phyloP scores from a whole-genome alignment of 2,329 filamentous ascomycete genomes.

The Pseudocercospora musae region DNA sequence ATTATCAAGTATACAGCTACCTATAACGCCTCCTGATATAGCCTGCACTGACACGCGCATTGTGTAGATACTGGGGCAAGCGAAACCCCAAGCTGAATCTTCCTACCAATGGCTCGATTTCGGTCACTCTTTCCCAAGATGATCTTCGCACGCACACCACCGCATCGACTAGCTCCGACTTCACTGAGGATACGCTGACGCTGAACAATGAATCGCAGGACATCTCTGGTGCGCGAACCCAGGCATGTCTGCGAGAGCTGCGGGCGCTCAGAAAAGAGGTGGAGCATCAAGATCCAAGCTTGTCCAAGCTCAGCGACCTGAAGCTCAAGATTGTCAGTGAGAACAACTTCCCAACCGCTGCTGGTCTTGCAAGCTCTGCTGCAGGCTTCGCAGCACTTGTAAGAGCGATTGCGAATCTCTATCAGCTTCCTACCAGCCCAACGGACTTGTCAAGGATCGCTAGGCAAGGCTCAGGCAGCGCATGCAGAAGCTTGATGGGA shows the following conservation, averaged over 20 bases:
- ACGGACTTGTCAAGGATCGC: conserved; percentile 85
- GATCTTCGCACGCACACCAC: conserved; percentile 96
- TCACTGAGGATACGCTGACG: conserved; percentile 67
- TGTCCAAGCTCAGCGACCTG: conserved; percentile 76
- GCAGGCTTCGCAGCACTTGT: conserved; percentile 67
- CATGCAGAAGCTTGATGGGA: conserved; percentile 88
- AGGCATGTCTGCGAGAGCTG: conserved; percentile 87
- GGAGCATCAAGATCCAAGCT: conserved; percentile 66
- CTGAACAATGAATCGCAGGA: conserved; percentile 83
- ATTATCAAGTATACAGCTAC: conserved; percentile 74
- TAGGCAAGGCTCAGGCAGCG: conserved; percentile 89
- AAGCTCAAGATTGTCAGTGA: conserved; percentile 85
- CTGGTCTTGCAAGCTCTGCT: conserved; percentile 69
- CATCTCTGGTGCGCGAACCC: conserved; percentile 82
- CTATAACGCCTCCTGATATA: conserved; percentile 21
- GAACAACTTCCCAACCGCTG: conserved; percentile 99
- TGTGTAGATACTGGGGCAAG: conserved; percentile 84
- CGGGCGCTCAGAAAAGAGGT: conserved; percentile 71
- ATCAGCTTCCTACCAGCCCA: conserved; percentile 71
- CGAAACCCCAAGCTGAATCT: conserved; percentile 83
- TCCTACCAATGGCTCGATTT: conserved; percentile 95
- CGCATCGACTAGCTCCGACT: conserved; percentile 78
- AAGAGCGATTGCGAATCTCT: conserved; percentile 85
- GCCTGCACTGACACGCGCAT: conserved; percentile 5
- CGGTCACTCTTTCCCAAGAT: conserved; percentile 89